Base-by-base conservation (phyloP, 2,329 filamentous ascomycete genomes). In the Claviceps monticola region DNA sequence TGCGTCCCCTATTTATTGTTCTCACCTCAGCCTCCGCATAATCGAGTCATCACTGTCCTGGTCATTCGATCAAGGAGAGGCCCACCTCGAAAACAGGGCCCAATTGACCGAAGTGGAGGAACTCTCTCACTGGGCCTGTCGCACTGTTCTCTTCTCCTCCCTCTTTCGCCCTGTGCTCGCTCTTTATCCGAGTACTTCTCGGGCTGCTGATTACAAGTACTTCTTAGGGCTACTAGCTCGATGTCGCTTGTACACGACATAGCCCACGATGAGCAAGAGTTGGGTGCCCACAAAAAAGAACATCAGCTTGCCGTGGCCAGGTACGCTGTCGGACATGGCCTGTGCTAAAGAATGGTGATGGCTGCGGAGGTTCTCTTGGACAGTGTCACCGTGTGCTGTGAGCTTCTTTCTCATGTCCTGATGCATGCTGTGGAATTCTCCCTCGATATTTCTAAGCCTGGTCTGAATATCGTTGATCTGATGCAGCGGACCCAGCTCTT, bases 161-260 rank as follows among this genome's bases (percentile, higher is more conserved):
- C 26, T 45, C 9, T 26, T 36, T 19, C n/a, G 17, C n/a, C 13
- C 36, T 19, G 17, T 19, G 17, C 19, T 19, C 36, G 7, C 13
- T 36, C 8, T 46, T 21, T 53, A 51, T 62, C 73, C 64, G 95
- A 70, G 67, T 89, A 96, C 71, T 96, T 96, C 76, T 95, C 95
- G n/a, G 88, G 88, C 29, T 34, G 29, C 29, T 34, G 3, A 11
- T 62, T 73, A 95, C 64, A 95, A 71, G 67, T 89, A 96, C 71
- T 96, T 96, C 76, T 95, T 95, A n/a, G 88, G 88, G 66, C 82
- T 80, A 56, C 75, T 81, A 41, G 79, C 75, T 68, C 84, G 80
- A 62, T 84, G 82, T 60, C 82, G 78, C 77, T 95, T 95, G 70
- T 95, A 95, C 54, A 83, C 64, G 39, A 88, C 66, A 63, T 90